Base-by-base conservation (phyloP, 2,329 filamentous ascomycete genomes). In the Pseudogymnoascus sp. region DNA sequence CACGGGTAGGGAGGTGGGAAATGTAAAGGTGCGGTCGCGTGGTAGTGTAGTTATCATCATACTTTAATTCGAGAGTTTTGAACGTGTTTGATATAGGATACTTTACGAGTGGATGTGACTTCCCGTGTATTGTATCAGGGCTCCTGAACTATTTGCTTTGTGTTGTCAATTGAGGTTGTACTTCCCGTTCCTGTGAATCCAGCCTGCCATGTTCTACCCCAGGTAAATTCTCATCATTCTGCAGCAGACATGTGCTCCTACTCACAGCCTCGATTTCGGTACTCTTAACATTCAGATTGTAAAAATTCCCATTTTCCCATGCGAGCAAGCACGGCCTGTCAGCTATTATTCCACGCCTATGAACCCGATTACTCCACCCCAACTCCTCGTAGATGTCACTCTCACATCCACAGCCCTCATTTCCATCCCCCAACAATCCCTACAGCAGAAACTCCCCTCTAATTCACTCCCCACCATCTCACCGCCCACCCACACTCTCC, bases 401-500 rank as follows among this genome's bases (percentile, higher is more conserved):
- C 16, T n/a, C n/a, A 19, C 10, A 2, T 19, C 38, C 16, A 11
- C 3, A 26, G 11, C 16, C 10, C 40, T 16, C 8, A 6, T 10
- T 37, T 6, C 16, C 38, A 4, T 8, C n/a, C 13, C 0, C 37
- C 6, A 14, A 13, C 37, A 38, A 16, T 6, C 37, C 14, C 42
- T 1, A 10, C 4, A 5, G 19, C 19, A 19, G 19, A 19, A 19
- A 19, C 19, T 19, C 19, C 19, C 19, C 19, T 19, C 19, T 19
- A 19, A 19, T 19, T 19, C 19, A 19, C 19, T 19, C 19, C 19
- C 19, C 19, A 19, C 19, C 19, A 19, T 19, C 19, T 19, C 47
- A 53, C 1, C 70, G 70, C 67, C 66, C 63, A 72, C 89, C 84
- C 35, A 91, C 78, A 65, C 82, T 80, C 65, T 80, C 77, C 37